phyloP scores from a whole-genome alignment of 768 basidiomycete genomes.

The Gymnopilus dilepis region DNA sequence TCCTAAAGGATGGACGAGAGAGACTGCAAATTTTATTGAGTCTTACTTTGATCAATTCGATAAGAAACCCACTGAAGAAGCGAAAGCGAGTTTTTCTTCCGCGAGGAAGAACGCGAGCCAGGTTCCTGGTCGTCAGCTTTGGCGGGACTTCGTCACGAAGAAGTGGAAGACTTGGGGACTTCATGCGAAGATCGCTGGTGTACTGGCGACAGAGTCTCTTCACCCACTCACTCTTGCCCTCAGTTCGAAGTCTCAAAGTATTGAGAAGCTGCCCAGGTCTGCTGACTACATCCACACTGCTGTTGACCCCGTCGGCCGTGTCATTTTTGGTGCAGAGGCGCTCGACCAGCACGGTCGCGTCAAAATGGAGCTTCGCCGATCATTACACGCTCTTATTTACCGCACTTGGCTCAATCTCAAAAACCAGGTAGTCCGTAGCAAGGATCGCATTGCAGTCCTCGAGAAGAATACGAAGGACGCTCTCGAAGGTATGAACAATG shows the following conservation, averaged over 20 bases:
- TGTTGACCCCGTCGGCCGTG: not conserved
- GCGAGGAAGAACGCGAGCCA: not conserved
- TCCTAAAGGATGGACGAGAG: not conserved
- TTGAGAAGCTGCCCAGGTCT: not conserved
- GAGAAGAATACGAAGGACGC: not conserved
- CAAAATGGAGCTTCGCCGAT: not conserved
- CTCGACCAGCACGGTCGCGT: not conserved
- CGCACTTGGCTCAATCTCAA: not conserved
- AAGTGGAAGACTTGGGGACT: not conserved
- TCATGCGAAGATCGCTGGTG: not conserved
- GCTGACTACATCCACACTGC: not conserved
- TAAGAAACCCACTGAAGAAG: not conserved
- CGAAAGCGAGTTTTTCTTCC: not conserved
- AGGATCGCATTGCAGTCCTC: not conserved
- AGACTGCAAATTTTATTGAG: not conserved
- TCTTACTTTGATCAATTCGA: not conserved
- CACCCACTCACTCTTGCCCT: not conserved
- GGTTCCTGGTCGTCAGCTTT: constrained; percentile 8
- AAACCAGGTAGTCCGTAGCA: not conserved
- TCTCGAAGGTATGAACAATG: not conserved
- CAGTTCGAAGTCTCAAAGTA: not conserved
- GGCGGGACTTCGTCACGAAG: not conserved
- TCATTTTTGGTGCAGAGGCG: not conserved
- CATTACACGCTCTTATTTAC: not conserved
- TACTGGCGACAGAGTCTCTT: not conserved